A percentile compares a stretch with the other conserved stretches of the same genome.
These are phyloP conservation scores for Colletotrichum sp. DNA, from an alignment of 2,329 filamentous ascomycete species.

Conservation along the genomic window DNA sequence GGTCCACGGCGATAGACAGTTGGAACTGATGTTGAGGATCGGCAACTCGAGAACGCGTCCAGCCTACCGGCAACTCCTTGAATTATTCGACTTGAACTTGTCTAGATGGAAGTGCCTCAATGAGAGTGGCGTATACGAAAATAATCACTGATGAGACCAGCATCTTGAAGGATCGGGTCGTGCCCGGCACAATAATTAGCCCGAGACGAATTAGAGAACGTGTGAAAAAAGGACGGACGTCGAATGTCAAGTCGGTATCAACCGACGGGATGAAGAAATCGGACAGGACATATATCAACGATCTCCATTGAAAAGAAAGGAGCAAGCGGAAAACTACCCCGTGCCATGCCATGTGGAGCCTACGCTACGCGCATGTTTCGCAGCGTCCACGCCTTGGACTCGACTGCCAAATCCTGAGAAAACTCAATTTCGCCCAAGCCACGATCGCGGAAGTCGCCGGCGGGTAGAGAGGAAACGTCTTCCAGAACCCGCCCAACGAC, in stretches of 20 bases:
- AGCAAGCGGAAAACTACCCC: fast-evolving
- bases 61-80: neutral
- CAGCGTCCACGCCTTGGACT: neutral
- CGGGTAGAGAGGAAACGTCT: neutral
- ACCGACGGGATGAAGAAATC: neutral
- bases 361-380: neutral
- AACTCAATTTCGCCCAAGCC: neutral
- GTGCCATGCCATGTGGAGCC: neutral
- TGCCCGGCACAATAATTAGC: neutral
- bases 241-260: no score
- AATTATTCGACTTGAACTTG: neutral
- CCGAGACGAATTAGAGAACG: neutral
- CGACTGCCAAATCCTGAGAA: neutral
- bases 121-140: neutral
- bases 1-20: neutral
- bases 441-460: neutral
- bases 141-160: neutral
- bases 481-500: neutral
- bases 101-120: neutral
- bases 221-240: neutral
- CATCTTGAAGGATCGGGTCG: neutral
- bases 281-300: neutral
- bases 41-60: neutral
- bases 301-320: fast-evolving
- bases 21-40: neutral